A percentile compares a stretch with the other conserved stretches of the same genome.
Conservation (phyloP, 352 stramenopile genomes). For the Phytophthora pseudosyringae region DNA sequence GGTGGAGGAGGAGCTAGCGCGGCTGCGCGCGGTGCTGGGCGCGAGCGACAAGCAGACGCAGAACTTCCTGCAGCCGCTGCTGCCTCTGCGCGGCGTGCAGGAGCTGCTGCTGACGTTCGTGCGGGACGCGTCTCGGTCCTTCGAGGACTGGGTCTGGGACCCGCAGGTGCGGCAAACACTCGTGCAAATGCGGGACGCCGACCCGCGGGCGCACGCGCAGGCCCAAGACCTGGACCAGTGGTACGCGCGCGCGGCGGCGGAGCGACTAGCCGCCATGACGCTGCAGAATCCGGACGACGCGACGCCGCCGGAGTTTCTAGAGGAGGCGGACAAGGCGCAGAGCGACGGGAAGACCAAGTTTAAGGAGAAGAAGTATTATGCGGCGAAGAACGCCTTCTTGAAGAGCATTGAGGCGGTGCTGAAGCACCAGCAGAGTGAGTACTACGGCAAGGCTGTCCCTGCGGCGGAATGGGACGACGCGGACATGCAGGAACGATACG, state of each 20-base stretch:
- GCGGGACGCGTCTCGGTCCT: constrained; percentile 55
- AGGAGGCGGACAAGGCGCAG: constrained; percentile 53
- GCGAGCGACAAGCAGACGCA: constrained; percentile 59
- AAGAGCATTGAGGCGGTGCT: constrained; percentile 47
- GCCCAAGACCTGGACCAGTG: constrained; percentile 45
- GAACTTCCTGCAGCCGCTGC: constrained; percentile 58
- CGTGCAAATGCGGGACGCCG: constrained; percentile 41
- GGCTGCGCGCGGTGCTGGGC: constrained; percentile 49
- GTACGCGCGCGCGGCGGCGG: constrained; percentile 46
- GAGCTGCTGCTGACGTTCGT: constrained; percentile 79
- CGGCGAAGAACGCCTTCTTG: constrained; percentile 74
- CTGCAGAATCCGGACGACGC: constrained; percentile 32
- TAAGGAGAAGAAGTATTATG: constrained; percentile 60
- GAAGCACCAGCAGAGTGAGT: constrained; percentile 52
- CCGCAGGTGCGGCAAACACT: constrained; percentile 63
- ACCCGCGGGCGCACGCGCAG: constrained; percentile 35
- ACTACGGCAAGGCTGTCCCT: constrained; percentile 49
- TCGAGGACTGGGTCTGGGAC: constrained; percentile 85
- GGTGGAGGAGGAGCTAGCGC: constrained; percentile 40
- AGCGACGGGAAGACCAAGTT: constrained; percentile 76
- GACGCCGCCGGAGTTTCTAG: constrained; percentile 35
- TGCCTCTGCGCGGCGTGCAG: constrained; percentile 67
- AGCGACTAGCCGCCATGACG: constrained; percentile 17
- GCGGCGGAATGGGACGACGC: constrained; percentile 50
- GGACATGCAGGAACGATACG: constrained; percentile 48